phyloP scores from a whole-genome alignment of 371 early-diverging fungal genomes.

The Sanchytrium tribonematis region DNA sequence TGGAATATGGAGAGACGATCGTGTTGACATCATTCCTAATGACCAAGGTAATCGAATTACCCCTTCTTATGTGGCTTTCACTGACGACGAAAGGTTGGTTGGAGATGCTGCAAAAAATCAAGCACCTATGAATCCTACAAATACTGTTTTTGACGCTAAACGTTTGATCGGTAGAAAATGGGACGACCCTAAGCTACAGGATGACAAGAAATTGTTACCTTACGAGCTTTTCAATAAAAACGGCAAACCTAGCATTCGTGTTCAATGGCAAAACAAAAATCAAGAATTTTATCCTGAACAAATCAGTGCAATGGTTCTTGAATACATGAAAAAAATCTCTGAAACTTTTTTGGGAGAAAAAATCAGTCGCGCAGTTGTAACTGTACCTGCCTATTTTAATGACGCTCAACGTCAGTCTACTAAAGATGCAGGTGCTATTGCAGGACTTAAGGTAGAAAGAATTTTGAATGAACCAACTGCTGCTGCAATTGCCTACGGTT shows the following conservation, averaged over 20 bases:
- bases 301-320: slow-evolving; percentile 78
- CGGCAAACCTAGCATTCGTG: slow-evolving; percentile 51
- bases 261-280: slow-evolving; percentile 59
- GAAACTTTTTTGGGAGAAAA: slow-evolving; percentile 9
- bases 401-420: slow-evolving; percentile 17
- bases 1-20: slow-evolving; percentile 83
- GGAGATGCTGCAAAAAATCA: slow-evolving; percentile 87
- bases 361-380: slow-evolving; percentile 11
- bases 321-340: slow-evolving; percentile 66
- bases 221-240: slow-evolving; percentile 57
- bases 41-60: slow-evolving; percentile 89
- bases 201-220: slow-evolving; percentile 78
- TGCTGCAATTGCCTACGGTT: slow-evolving; percentile 17
- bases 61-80: slow-evolving; percentile 81
- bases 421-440: slow-evolving; percentile 12
- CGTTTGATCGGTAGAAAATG: slow-evolving; percentile 87
- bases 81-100: slow-evolving; percentile 64
- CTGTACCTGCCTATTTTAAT: slow-evolving; percentile 20
- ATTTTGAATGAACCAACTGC: slow-evolving; percentile 17
- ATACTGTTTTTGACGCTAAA: slow-evolving; percentile 88
- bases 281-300: slow-evolving; percentile 84
- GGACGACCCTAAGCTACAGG: slow-evolving; percentile 54
- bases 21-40: slow-evolving; percentile 36
- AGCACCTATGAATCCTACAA: slow-evolving; percentile 51
- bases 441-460: slow-evolving; percentile 11